Evolutionary conservation across 2,329 filamentous ascomycete genomes (phyloP).

Genomic region (Fusarium fujikuroi): DNA sequence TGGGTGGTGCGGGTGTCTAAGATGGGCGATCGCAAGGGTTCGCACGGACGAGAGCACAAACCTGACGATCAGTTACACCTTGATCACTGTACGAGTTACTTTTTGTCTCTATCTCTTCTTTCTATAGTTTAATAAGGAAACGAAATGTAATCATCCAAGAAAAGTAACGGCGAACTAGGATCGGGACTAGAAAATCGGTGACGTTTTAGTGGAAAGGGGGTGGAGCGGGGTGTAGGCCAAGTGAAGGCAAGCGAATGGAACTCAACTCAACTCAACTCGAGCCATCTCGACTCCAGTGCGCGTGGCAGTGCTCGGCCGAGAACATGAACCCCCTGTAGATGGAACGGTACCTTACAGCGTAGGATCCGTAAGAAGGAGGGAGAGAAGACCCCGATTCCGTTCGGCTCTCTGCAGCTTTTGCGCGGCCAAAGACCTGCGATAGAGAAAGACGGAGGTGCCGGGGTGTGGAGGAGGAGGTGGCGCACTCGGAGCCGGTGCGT

Average conservation of each 20-base stretch:
- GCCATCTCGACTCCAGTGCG: neutral
- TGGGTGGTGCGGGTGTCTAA: slow-evolving; percentile 9
- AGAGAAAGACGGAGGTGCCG: slow-evolving; percentile 9
- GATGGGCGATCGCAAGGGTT: slow-evolving; percentile 4
- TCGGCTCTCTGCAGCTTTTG: neutral
- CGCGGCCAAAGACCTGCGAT: neutral
- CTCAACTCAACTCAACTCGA: neutral
- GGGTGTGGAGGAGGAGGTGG: slow-evolving; percentile 17
- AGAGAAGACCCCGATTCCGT: slow-evolving; percentile 8
- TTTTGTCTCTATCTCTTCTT: neutral
- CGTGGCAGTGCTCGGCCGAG: slow-evolving; percentile 43
- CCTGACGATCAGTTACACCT: slow-evolving; percentile 5
- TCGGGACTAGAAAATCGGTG: slow-evolving; percentile 30
- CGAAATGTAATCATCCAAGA: slow-evolving; percentile 14
- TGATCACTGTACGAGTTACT: neutral
- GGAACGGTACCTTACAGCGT: neutral
- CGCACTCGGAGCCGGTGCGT: slow-evolving; percentile 20
- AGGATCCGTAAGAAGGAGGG: neutral
- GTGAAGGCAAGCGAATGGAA: neutral
- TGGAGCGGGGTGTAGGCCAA: neutral
- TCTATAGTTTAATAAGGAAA: slow-evolving; percentile 15
- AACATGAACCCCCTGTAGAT: slow-evolving; percentile 14
- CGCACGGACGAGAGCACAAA: slow-evolving; percentile 20
- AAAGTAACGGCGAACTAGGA: slow-evolving; percentile 19
- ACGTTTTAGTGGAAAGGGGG: slow-evolving; percentile 26